Conservation (phyloP, 2,329 filamentous ascomycete species). For the Pseudogymnoascus verrucosus region DNA sequence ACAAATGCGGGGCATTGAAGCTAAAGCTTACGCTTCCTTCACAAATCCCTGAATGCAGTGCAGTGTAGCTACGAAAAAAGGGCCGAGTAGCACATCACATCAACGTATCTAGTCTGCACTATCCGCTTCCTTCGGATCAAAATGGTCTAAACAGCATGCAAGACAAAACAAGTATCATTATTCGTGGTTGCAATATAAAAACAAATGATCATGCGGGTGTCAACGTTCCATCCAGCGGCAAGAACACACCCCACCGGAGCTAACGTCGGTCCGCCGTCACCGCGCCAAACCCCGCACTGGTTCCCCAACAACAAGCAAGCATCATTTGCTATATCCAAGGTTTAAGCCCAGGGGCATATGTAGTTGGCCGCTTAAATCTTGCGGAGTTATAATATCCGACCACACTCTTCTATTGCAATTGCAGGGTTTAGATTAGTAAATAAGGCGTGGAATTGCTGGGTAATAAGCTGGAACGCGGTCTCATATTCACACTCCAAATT, state of each 20-base stretch:
- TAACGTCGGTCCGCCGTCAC: background rate
- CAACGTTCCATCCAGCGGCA: background rate
- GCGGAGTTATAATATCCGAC: conserved; percentile 5
- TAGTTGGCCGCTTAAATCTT: background rate
- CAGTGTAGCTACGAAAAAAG: background rate
- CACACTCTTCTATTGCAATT: background rate
- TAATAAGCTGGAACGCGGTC: background rate
- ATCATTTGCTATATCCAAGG: background rate
- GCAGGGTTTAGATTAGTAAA: conserved; percentile 1
- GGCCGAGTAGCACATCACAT: background rate
- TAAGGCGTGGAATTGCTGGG: background rate
- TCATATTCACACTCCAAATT: background rate
- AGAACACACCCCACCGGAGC: background rate
- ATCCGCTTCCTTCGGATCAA: background rate
- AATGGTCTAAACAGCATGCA: background rate
- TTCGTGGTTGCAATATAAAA: background rate
- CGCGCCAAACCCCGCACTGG: background rate
- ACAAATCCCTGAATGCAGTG: background rate
- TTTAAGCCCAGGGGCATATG: background rate
- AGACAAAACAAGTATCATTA: background rate
- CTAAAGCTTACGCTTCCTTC: background rate
- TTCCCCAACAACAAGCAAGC: background rate
- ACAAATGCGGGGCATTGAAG: conserved; percentile 2
- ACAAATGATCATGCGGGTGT: background rate
- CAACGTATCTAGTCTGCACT: background rate